Evolutionary conservation across 1,284 basidiomycete species (phyloP).

Genomic region (Trichosporon ovoides): DNA sequence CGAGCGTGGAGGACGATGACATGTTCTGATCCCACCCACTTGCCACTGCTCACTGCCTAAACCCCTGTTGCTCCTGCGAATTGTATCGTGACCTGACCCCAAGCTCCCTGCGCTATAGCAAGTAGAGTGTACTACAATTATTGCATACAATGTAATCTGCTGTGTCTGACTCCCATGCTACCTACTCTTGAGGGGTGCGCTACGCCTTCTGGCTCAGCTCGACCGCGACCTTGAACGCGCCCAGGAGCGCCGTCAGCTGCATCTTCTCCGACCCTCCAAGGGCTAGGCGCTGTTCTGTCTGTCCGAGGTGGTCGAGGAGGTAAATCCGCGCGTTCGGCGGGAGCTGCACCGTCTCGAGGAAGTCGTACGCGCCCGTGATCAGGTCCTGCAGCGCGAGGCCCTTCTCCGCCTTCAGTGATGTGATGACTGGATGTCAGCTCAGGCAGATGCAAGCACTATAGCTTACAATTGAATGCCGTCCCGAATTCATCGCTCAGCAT

Average conservation of each 20-base stretch:
- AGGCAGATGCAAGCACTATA: too few species aligned
- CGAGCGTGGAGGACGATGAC: constrained; percentile 17
- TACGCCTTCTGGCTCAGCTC: constrained; percentile 54
- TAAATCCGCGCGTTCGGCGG: constrained; percentile 82
- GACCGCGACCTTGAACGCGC: constrained; percentile 88
- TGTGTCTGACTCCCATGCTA: constrained; percentile 50
- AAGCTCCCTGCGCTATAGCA: not conserved
- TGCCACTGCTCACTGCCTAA: too few species aligned
- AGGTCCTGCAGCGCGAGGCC: constrained; percentile 94
- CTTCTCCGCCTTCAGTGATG: constrained; percentile 77
- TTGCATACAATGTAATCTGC: constrained; percentile 19
- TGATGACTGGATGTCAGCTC: constrained; percentile 62
- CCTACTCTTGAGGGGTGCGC: too few species aligned
- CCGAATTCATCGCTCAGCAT: constrained; percentile 98
- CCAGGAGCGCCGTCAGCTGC: constrained; percentile 84
- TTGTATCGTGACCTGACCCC: not conserved
- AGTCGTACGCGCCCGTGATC: constrained; percentile 88
- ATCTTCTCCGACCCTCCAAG: constrained; percentile 92
- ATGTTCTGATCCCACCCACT: constrained; percentile 4
- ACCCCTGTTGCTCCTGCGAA: not conserved
- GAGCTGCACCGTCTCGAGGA: constrained; percentile 77
- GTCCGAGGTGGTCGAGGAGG: constrained; percentile 82
- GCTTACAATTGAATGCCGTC: constrained; percentile 64
- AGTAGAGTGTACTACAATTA: constrained; percentile 6
- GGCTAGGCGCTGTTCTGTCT: constrained; percentile 87